Base-by-base conservation (phyloP, 2,329 filamentous ascomycete genomes). In the Calonectria montana region DNA sequence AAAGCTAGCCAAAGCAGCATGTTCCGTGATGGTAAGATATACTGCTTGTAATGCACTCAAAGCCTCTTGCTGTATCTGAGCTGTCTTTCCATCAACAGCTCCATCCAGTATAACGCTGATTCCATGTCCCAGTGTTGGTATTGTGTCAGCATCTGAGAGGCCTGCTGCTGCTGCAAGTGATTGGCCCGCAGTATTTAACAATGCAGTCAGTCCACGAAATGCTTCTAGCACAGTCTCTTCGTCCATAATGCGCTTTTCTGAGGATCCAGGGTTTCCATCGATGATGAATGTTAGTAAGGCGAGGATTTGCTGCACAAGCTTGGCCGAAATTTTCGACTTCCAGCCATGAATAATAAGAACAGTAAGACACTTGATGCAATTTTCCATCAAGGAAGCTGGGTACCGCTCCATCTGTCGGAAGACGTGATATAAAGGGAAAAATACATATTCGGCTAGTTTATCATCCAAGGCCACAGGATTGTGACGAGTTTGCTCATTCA, bases 381-480 rank as follows among this genome's bases (percentile, higher is more conserved):
- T 84, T 81, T 99, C 97, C 9, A 97, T 85, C 47, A 94, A 86
- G 41, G 89, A 89, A 57, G 94, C 89, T 1, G 96, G 92, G 66
- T 96, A 91, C 59, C 89, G 87, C 73, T 93, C 90, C 76, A 94
- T 93, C 73, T 92, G 89, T 70, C 94, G 92, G 78, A 99, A 92
- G 45, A 98, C 91, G 77, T 97, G 93, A 0, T 94, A 95, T 0
- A 99, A 86, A 0, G 97, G 97, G 74, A 98, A 98, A 86, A 98
- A 98, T 79, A 94, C 90, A 86, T 98, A 99, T 85, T 98, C 96
- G 16, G 96, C 95, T 21, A 98, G 86, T 81, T 95, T 96, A 65
- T 92, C 89, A 81, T 98, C 94, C 21, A 98, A 82, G 0, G 86
- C 84, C 2, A 85, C 81, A 3, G 86, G 82, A 74, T 90, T 86